These are phyloP conservation scores for Syncephalastrum sp. DNA, from an alignment of 371 early-diverging fungal species.

Conservation along the genomic window DNA sequence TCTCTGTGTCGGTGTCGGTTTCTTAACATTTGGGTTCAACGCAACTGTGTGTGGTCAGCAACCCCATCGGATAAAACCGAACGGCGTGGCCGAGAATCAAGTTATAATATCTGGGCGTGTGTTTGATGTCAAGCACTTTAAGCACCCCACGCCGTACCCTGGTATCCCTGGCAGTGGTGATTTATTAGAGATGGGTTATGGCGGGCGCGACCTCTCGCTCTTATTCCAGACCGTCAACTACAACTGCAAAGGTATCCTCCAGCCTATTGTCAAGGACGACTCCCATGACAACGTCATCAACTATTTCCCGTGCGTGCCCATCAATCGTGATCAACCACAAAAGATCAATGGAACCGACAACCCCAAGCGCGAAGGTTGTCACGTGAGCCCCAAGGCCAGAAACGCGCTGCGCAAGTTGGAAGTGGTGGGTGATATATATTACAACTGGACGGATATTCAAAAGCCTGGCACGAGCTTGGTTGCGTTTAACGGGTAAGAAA, in stretches of 20 bases:
- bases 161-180: constrained; percentile 51
- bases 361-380: constrained; percentile 64
- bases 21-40: constrained; percentile 67
- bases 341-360: constrained; percentile 52
- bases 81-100: constrained; percentile 44
- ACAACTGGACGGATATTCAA: constrained; percentile 72
- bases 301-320: constrained; percentile 75
- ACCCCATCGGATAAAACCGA: constrained; percentile 52
- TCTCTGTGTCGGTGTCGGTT: constrained; percentile 64
- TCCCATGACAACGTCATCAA: constrained; percentile 53
- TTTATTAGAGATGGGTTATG: constrained; percentile 61
- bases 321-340: constrained; percentile 37
- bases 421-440: constrained; percentile 66
- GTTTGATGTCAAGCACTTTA: constrained; percentile 45
- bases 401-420: constrained; percentile 43
- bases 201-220: constrained; percentile 74
- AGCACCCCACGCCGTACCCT: constrained; percentile 38
- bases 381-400: constrained; percentile 52
- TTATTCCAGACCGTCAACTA: constrained; percentile 76
- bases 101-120: constrained; percentile 56
- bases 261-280: constrained; percentile 43
- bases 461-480: constrained; percentile 54
- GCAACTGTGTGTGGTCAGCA: constrained; percentile 58
- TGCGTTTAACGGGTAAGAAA: constrained; percentile 71
- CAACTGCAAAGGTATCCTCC: constrained; percentile 66